Evolutionary conservation across 371 early-diverging fungal genomes (phyloP), one percentile per base, ranked within the genome.

Genomic region (Mortierella polycephala): DNA sequence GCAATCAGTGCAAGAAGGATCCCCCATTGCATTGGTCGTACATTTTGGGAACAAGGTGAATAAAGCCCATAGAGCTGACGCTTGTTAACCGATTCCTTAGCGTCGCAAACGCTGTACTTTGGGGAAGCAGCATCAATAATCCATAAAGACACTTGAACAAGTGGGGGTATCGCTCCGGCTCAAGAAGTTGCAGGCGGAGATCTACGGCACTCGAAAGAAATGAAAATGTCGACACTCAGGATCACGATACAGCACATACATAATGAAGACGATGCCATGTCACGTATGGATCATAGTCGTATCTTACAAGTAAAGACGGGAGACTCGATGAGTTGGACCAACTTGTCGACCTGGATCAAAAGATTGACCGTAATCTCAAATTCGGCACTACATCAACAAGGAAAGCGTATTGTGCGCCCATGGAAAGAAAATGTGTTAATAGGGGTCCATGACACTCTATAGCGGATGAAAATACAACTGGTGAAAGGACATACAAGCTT

Each of bases 241-340:
- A n/a, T n/a, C n/a, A n/a, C n/a, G n/a, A n/a, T n/a, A n/a, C n/a
- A n/a, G n/a, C n/a, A n/a, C 18, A 7, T 50, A 45, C 53, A 47
- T 14, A 64, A 16, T 9, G 45, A 56, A 46, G 16, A 18, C n/a
- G 18, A 57, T 9, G 2, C 8, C 47, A 44, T 39, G 14, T 10
- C 50, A 2, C 18, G 7, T 0, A 13, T 37, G 21, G 55, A 20
- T 47, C 37, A 49, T 11, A 50, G 16, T 30, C 12, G 12, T 41
- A 39, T 52, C 74, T 74, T 82, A 88, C 89, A 94, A 7, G 97
- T 95, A 84, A 97, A 97, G 18, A 96, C 95, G 7, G 98, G 98
- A 0, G 94, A 93, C 75, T 97, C 98, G n/a, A 97, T 71, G 14
- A 97, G 84, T 76, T 96, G 97, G 37, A 97, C 97, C 6, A 97